phyloP scores from a whole-genome alignment of 495 filamentous ascomycete genomes.

The Penicillium coprophilum region DNA sequence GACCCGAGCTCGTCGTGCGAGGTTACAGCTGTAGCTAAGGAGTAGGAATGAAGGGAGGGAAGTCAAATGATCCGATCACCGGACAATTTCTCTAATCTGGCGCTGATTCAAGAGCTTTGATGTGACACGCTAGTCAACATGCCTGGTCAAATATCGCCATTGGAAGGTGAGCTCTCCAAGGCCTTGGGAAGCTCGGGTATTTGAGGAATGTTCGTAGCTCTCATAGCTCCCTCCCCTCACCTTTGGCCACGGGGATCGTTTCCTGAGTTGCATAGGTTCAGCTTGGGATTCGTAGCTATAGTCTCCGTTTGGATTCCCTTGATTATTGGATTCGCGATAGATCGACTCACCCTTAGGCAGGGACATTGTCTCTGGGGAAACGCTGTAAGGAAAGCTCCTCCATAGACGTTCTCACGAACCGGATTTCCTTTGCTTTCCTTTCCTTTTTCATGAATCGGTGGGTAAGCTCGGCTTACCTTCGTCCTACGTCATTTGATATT shows the following conservation, averaged over 20 bases:
- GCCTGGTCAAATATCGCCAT: constrained; percentile 5
- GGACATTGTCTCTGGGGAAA: constrained; percentile 11
- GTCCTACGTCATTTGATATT: constrained; percentile 6
- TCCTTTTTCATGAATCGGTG: not conserved
- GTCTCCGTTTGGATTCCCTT: constrained; percentile 10
- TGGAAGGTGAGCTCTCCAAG: constrained; percentile 6
- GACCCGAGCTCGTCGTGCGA: constrained; percentile 13
- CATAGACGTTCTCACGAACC: not conserved
- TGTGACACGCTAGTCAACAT: constrained; percentile 10
- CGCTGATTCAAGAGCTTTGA: not conserved
- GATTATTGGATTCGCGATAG: constrained; percentile 6
- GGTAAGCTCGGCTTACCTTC: not conserved
- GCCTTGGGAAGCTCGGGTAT: constrained; percentile 5
- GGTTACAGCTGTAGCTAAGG: constrained; percentile 17
- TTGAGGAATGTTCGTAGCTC: constrained; percentile 11
- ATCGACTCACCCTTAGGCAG: constrained; percentile 1
- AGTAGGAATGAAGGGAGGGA: constrained; percentile 24
- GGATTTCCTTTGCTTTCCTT: not conserved
- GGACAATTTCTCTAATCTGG: constrained; percentile 2
- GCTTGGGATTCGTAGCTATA: not conserved
- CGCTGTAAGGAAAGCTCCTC: not conserved
- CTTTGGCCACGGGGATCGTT: constrained; percentile 8
- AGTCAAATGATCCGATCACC: constrained; percentile 18
- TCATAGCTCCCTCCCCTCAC: constrained; percentile 12
- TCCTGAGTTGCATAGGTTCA: constrained; percentile 3